phyloP scores from a whole-genome alignment of 192 early-diverging fungal genomes.

The Kickxella alabastrina region DNA sequence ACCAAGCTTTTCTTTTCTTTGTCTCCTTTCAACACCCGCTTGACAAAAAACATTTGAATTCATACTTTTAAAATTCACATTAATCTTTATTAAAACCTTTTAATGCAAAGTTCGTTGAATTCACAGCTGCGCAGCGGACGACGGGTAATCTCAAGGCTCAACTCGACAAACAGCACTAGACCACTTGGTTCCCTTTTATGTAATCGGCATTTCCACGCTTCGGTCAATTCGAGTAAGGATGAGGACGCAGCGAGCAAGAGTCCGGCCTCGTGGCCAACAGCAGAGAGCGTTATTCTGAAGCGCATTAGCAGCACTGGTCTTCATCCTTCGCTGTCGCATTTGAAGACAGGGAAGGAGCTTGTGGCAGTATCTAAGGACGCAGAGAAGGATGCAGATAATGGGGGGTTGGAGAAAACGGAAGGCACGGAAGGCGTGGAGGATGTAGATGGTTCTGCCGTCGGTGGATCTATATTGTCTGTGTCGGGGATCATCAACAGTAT shows the following conservation, averaged over 20 bases:
- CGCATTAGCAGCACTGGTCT: constrained; percentile 31
- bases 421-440: no score
- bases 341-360: constrained; percentile 11
- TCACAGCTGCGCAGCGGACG: neutral
- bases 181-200: neutral
- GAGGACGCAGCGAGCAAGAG: neutral
- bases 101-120: constrained; percentile 1
- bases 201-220: neutral
- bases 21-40: neutral
- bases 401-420: neutral
- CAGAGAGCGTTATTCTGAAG: constrained; percentile 48
- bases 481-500: constrained; percentile 36
- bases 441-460: neutral
- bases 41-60: no score
- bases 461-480: constrained; percentile 19
- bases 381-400: neutral
- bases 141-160: neutral
- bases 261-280: constrained; percentile 24
- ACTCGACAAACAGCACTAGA: neutral
- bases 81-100: neutral
- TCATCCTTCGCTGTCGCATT: constrained; percentile 8
- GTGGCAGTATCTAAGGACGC: neutral
- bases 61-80: neutral
- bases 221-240: neutral
- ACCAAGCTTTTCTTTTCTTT: neutral